Conservation (phyloP, 345 rosid genomes). For the Hibiscus tridactylites region DNA sequence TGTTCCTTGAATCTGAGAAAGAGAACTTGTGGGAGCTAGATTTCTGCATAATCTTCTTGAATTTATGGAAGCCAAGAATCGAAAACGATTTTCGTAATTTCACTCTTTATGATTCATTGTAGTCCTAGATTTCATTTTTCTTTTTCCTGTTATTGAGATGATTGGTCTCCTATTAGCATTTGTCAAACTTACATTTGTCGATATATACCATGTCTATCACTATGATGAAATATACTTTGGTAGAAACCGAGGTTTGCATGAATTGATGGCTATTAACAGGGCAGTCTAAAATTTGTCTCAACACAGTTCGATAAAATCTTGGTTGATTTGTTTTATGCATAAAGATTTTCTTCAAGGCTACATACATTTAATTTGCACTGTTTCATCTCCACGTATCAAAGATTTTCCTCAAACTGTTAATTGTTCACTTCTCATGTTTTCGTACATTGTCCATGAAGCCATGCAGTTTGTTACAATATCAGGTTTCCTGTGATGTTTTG, state of each 20-base stretch:
- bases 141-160: background rate
- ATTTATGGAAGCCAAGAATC: background rate
- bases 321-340: background rate
- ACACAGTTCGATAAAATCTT: background rate
- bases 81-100: background rate
- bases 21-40: background rate
- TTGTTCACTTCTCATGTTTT: background rate
- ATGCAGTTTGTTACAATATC: background rate
- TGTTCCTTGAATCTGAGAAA: background rate
- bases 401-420: background rate
- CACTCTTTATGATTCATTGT: background rate
- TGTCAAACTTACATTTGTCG: background rate
- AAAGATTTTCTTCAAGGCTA: background rate
- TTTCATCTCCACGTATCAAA: background rate
- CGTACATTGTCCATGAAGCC: background rate
- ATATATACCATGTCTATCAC: background rate
- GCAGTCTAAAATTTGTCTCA: background rate
- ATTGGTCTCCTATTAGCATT: background rate
- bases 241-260: background rate
- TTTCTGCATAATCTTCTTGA: background rate
- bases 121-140: background rate
- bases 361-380: background rate
- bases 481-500: background rate
- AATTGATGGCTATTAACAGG: background rate
- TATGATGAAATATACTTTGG: background rate